These are phyloP conservation scores for Geranium incanum DNA, from an alignment of 441 rosid species.

Conservation along the genomic window DNA sequence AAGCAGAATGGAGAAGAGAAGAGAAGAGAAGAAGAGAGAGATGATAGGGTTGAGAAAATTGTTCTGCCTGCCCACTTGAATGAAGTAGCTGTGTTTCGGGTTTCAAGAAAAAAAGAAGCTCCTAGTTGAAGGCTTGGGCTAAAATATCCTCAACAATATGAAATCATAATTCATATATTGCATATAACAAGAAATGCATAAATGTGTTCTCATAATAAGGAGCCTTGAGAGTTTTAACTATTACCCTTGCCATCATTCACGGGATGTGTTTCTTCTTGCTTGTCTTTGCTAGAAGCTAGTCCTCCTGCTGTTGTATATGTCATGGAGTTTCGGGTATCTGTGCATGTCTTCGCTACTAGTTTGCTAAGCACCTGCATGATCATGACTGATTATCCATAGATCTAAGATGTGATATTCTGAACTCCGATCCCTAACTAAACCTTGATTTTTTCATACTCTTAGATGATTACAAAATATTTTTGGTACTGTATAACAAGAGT, in stretches of 20 bases:
- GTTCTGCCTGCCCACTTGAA: too few relatives aligned
- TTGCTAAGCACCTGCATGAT: slow-evolving; percentile 1
- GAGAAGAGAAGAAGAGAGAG: too few relatives aligned
- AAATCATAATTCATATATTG: background rate
- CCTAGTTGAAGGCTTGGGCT: too few relatives aligned
- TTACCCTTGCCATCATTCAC: background rate
- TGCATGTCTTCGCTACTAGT: background rate
- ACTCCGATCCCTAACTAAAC: background rate
- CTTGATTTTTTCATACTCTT: background rate
- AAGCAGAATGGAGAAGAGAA: too few relatives aligned
- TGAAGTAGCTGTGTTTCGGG: too few relatives aligned
- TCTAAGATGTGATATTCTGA: slow-evolving; percentile 1
- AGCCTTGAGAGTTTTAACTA: background rate
- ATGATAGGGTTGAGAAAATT: too few relatives aligned
- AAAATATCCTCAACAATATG: background rate
- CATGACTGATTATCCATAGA: background rate
- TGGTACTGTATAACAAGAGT: background rate
- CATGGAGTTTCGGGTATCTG: background rate
- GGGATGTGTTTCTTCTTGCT: background rate
- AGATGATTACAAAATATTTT: background rate
- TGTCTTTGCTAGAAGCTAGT: background rate
- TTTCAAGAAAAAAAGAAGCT: too few relatives aligned
- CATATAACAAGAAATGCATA: background rate
- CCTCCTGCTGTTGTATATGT: background rate
- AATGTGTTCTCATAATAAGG: background rate